Evolutionary conservation across 805 yeast genomes (phyloP).

Genomic region (Candida arabinofermentans): DNA sequence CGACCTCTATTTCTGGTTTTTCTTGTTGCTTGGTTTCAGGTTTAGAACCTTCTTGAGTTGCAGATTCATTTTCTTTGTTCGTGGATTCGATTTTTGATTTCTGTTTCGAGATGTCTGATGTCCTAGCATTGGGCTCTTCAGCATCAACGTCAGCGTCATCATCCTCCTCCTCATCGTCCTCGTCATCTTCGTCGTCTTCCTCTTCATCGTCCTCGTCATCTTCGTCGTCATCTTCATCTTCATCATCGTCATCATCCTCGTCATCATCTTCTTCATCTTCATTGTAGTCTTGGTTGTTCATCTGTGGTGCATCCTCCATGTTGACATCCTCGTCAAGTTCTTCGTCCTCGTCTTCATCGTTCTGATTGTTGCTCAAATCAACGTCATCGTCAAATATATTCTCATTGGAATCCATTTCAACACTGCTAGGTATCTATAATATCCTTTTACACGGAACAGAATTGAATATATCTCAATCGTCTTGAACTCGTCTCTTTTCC

Average conservation of each 20-base stretch:
- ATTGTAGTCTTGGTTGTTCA: slow-evolving; percentile 20
- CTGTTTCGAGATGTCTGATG: background rate
- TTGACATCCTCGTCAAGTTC: slow-evolving; percentile 22
- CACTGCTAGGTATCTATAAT: background rate
- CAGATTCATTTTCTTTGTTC: background rate
- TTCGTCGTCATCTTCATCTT: slow-evolving; percentile 25
- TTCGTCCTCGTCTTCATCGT: slow-evolving; percentile 11
- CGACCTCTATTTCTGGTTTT: slow-evolving; percentile 2
- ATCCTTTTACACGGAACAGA: too few species aligned
- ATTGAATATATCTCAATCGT: too few species aligned
- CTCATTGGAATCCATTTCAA: slow-evolving; percentile 19
- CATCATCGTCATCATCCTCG: slow-evolving; percentile 29
- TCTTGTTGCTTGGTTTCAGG: slow-evolving; percentile 14
- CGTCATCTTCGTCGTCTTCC: slow-evolving; percentile 21
- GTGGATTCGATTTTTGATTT: slow-evolving; percentile 1
- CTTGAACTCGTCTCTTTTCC: too few species aligned
- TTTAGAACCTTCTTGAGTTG: slow-evolving; percentile 5
- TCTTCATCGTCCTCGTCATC: slow-evolving; percentile 21
- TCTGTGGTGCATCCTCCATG: slow-evolving; percentile 10
- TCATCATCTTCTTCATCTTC: slow-evolving; percentile 26
- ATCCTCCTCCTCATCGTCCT: slow-evolving; percentile 17
- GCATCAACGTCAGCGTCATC: slow-evolving; percentile 21
- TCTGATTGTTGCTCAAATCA: slow-evolving; percentile 14
- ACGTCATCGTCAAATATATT: slow-evolving; percentile 25
- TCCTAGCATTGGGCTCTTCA: slow-evolving; percentile 14